phyloP scores from a whole-genome alignment of 2,329 filamentous ascomycete genomes.

The Pseudogymnoascus sp. region DNA sequence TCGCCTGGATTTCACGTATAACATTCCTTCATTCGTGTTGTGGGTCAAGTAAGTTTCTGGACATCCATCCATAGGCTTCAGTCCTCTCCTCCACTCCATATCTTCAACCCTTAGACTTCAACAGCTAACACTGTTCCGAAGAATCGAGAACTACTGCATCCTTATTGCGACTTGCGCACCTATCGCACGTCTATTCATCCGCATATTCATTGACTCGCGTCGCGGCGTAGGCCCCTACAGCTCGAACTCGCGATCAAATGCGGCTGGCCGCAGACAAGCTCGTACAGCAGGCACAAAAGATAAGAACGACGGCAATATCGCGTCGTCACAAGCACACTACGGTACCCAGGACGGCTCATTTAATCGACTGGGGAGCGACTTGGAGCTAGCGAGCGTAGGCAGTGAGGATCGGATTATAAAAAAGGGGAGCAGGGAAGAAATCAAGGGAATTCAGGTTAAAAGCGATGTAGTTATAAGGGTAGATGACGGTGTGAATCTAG shows the following conservation, averaged over 20 bases:
- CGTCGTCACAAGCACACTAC: neutral
- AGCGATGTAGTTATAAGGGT: constrained; percentile 1
- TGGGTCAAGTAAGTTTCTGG: constrained; percentile 30
- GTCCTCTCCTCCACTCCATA: neutral
- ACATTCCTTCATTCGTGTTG: constrained; percentile 29
- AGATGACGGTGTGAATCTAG: neutral
- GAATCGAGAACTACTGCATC: constrained; percentile 31
- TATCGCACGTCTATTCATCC: constrained; percentile 28
- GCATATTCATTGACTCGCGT: constrained; percentile 23
- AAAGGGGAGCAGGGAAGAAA: neutral
- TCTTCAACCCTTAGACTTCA: neutral
- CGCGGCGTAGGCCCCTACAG: constrained; percentile 13
- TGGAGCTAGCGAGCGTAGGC: neutral
- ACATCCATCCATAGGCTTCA: neutral
- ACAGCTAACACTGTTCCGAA: constrained; percentile 12
- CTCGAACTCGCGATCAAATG: neutral
- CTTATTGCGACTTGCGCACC: constrained; percentile 29
- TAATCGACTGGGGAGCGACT: neutral
- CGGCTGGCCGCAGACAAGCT: neutral
- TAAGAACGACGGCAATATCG: neutral
- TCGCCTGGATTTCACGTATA: constrained; percentile 29
- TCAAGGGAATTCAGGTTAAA: neutral
- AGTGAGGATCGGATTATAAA: constrained; percentile 2
- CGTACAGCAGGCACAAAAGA: neutral
- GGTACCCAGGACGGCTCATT: neutral